Evolutionary conservation across 495 filamentous ascomycete genomes (phyloP), one percentile per base, ranked within the genome.

Genomic region (Penicillium robsamsonii): DNA sequence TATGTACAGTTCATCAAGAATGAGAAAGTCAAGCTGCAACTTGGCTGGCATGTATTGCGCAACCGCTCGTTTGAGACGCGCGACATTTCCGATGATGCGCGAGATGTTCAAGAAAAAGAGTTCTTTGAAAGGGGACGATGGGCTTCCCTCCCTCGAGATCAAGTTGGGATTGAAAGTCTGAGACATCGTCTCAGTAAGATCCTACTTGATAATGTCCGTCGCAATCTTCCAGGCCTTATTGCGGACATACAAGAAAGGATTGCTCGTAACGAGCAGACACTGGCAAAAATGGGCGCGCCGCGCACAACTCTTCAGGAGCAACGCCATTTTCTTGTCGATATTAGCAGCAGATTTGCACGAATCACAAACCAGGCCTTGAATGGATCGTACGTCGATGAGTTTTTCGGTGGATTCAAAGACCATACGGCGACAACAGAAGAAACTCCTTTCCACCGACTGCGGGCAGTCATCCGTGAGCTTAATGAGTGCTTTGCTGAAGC

Each of bases 1-100:
- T 90, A 79, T 57, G 50, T 89, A 0, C 63, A 75, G 0, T 71
- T 89, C 0, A 79, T 85, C 1, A 64, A 70, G 27, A 92, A 91
- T 56, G 71, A 81, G 29, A 80, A 90, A 48, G 70, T 86, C 15
- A 66, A 61, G 18, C 81, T 92, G 46, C 71, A 78, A 22, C 78
- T 90, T 3, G 87, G 86, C 4, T 91, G 85, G 86, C 85, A 90
- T 67, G 80, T 86, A 3, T 65, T 92, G 22, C 80, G 80, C 8
- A 90, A 89, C 58, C 74, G 81, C 3, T 64, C 64, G 6, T 81
- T 79, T 51, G 66, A 77, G 10, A 76, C 81, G 41, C 29, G 57
- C 2, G 44, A 62, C 0, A 22, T 62, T 3, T 59, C 66, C 1
- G 57, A 69, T 20, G 52, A 70, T n/a, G 63, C 50, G 3, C 54